A percentile compares a stretch with the other conserved stretches of the same genome.
Conservation (phyloP, 106 monocot species). For the Dioscorea alata region DNA sequence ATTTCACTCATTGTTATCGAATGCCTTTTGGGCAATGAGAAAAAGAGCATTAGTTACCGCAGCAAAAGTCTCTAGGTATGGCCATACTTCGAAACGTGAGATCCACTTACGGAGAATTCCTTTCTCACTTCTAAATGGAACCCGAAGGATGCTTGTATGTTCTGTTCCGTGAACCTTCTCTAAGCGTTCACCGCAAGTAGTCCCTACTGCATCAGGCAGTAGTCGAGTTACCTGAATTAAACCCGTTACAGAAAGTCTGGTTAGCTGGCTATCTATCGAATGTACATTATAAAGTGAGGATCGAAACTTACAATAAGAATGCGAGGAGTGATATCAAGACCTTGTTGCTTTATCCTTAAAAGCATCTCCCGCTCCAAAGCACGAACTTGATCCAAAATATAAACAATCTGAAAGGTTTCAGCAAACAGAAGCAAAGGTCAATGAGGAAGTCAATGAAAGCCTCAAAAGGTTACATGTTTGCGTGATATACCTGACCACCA, state of each 20-base stretch:
- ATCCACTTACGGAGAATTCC: constrained; percentile 92
- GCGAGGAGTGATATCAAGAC: constrained; percentile 65
- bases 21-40: not conserved
- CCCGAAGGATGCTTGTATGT: constrained; percentile 64
- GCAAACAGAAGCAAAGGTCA: too few relatives aligned
- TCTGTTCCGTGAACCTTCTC: constrained; percentile 77
- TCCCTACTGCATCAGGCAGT: constrained; percentile 81
- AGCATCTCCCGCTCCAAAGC: constrained; percentile 83
- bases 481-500: constrained; percentile 60
- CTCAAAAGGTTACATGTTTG: too few relatives aligned
- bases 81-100: constrained; percentile 91
- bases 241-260: too few relatives aligned
- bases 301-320: constrained; percentile 61
- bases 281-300: too few relatives aligned
- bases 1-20: not conserved
- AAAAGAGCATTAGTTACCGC: constrained; percentile 32
- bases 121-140: constrained; percentile 76
- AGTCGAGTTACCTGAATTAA: constrained; percentile 66
- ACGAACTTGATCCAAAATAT: constrained; percentile 84
- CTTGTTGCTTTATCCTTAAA: constrained; percentile 79
- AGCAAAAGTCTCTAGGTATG: constrained; percentile 84
- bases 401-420: constrained; percentile 44
- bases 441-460: too few relatives aligned
- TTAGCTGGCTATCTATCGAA: too few relatives aligned
- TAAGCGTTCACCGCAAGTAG: constrained; percentile 68